Conservation (phyloP, 768 basidiomycete species). For the Arthromyces matolae region DNA sequence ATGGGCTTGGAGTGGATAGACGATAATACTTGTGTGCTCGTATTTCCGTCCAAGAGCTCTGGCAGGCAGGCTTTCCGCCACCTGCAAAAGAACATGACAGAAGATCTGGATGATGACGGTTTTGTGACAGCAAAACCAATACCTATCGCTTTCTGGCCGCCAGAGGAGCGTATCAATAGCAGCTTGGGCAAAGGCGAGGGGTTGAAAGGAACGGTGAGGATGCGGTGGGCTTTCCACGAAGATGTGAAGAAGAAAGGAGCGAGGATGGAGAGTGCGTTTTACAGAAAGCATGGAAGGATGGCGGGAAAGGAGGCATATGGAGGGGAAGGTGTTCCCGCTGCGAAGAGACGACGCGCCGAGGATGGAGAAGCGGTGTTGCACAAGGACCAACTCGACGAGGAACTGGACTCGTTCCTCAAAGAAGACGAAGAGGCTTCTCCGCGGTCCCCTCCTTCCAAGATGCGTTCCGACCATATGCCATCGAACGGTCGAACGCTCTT, state of each 20-base stretch:
- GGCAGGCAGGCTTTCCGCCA: conserved; percentile 50
- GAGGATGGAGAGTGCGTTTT: conserved; percentile 70
- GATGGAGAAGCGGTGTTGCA: conserved; percentile 28
- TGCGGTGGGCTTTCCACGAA: conserved; percentile 71
- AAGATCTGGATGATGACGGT: conserved; percentile 54
- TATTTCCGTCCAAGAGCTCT: conserved; percentile 55
- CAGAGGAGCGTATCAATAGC: conserved; percentile 71
- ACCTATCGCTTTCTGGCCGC: conserved; percentile 73
- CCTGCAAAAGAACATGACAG: conserved; percentile 49
- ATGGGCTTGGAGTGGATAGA: conserved; percentile 84
- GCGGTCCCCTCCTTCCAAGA: conserved; percentile 56
- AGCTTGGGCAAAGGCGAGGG: conserved; percentile 70
- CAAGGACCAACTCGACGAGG: conserved; percentile 53
- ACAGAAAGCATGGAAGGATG: conserved; percentile 62
- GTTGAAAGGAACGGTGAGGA: conserved; percentile 58
- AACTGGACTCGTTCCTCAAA: conserved; percentile 66
- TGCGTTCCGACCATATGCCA: conserved; percentile 63
- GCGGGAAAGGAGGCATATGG: conserved; percentile 59
- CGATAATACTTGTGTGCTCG: conserved; percentile 77
- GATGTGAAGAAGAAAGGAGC: conserved; percentile 82
- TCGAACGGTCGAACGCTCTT: conserved; percentile 48
- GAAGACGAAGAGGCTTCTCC: conserved; percentile 35
- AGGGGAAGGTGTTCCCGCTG: conserved; percentile 22
- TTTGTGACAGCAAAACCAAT: conserved; percentile 64
- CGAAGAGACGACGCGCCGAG: conserved; percentile 35